Conservation (phyloP, 2,329 filamentous ascomycete genomes). For the Monosporascus sp. region DNA sequence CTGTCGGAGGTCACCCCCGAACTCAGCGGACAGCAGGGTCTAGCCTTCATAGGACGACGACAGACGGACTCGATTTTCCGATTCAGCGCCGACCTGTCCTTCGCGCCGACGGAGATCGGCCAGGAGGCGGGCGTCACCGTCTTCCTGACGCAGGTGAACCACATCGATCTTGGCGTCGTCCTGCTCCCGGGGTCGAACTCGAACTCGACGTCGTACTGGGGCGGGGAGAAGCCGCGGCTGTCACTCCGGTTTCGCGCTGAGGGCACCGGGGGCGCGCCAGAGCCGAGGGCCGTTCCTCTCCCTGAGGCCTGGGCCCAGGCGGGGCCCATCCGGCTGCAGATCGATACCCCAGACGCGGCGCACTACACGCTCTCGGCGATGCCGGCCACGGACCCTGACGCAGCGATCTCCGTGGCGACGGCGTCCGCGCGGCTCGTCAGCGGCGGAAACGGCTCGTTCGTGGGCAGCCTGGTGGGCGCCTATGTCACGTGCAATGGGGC, state of each 20-base stretch:
- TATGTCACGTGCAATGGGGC: slow-evolving; percentile 33
- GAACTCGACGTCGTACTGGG: background rate
- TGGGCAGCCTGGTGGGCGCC: slow-evolving; percentile 27
- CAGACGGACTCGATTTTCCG: slow-evolving; percentile 28
- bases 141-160: slow-evolving; percentile 27
- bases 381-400: slow-evolving; percentile 11
- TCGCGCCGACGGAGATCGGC: slow-evolving; percentile 14
- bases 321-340: slow-evolving; percentile 22
- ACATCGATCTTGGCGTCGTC: slow-evolving; percentile 28
- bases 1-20: slow-evolving; percentile 9
- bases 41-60: slow-evolving; percentile 25
- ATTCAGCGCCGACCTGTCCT: slow-evolving; percentile 25
- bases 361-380: slow-evolving; percentile 25
- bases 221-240: slow-evolving; percentile 11
- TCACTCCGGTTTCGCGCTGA: slow-evolving; percentile 21
- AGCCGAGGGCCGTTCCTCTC: slow-evolving; percentile 12
- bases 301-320: slow-evolving; percentile 16
- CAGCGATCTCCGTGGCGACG: slow-evolving; percentile 16
- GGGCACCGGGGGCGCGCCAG: slow-evolving; percentile 14
- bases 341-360: slow-evolving; percentile 22
- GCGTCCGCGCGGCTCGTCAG: slow-evolving; percentile 26
- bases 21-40: slow-evolving; percentile 16
- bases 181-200: too few relatives aligned
- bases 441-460: slow-evolving; percentile 27
- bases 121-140: slow-evolving; percentile 28